Percentiles rank a stretch among this genome's conserved stretches.
Evolutionary conservation across 148 eudicot genomes (phyloP).

Genomic region (Rheum nobile): DNA sequence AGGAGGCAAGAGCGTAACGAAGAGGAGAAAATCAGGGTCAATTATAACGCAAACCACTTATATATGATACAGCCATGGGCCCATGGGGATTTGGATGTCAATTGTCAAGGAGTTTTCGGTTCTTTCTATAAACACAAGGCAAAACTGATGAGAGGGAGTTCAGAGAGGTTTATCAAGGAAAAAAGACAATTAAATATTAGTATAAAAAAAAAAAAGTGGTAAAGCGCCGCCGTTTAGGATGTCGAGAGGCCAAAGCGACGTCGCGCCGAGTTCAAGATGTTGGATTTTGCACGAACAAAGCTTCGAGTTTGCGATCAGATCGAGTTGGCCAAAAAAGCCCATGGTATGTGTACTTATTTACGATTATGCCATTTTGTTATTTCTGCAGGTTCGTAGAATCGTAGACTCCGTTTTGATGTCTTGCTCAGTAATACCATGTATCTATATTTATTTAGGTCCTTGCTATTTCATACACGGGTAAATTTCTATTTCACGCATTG

Average conservation of each 20-base stretch:
- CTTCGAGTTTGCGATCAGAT: not conserved
- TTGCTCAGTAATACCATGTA: no score
- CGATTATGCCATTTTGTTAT: not conserved
- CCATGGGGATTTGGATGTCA: no score
- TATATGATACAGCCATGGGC: not conserved
- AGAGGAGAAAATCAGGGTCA: not conserved
- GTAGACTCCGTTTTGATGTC: no score
- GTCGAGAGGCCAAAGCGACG: conserved; percentile 3
- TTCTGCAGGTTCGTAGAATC: no score
- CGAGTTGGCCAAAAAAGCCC: not conserved
- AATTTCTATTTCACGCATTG: no score
- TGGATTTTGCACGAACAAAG: conserved; percentile 1
- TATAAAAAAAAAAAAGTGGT: not conserved
- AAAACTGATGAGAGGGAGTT: not conserved
- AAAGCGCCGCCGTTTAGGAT: not conserved
- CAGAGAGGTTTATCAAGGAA: not conserved
- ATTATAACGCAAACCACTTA: not conserved
- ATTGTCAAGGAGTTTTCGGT: no score
- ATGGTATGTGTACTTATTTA: not conserved
- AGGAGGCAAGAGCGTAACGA: not conserved
- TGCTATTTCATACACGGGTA: no score
- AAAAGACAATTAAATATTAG: not conserved
- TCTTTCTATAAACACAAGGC: not conserved
- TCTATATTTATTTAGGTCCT: no score
- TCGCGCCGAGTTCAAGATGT: not conserved